Conservation (phyloP, 176 grass and related monocot genomes). For the Neostapfia colusana region DNA sequence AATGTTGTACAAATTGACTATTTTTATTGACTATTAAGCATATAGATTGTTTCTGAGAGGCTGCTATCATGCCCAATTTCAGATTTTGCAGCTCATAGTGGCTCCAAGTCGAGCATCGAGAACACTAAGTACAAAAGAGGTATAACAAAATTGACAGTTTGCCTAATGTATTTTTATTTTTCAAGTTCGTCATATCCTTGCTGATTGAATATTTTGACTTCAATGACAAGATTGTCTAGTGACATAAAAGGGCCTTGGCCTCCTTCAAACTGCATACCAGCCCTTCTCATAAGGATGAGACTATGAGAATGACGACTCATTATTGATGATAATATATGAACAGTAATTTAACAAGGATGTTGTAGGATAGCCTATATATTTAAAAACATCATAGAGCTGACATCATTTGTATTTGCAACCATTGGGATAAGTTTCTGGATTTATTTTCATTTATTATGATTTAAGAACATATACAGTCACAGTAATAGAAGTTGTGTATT, state of each 20-base stretch:
- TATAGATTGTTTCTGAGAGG: constrained; percentile 11
- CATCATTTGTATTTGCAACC: background rate
- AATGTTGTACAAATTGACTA: background rate
- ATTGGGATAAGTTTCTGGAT: background rate
- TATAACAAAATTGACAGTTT: constrained; percentile 26
- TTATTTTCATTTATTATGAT: background rate
- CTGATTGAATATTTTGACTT: background rate
- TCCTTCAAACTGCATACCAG: background rate
- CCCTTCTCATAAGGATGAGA: background rate
- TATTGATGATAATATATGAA: background rate
- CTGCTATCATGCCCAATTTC: constrained; percentile 36
- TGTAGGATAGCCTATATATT: background rate
- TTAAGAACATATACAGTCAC: background rate
- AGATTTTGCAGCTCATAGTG: constrained; percentile 80
- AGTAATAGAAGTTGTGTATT: background rate
- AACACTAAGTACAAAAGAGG: constrained; percentile 85
- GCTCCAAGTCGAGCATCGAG: constrained; percentile 57
- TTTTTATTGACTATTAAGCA: background rate
- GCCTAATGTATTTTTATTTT: background rate
- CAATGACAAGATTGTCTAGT: background rate
- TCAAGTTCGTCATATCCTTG: constrained; percentile 12
- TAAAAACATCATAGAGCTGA: background rate
- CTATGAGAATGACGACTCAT: background rate
- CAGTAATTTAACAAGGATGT: background rate
- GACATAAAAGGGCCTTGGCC: background rate